Percentiles rank a stretch among this genome's conserved stretches.
Evolutionary conservation across 257 asterid genomes (phyloP).

Genomic region (Capsicum rhomboideum): DNA sequence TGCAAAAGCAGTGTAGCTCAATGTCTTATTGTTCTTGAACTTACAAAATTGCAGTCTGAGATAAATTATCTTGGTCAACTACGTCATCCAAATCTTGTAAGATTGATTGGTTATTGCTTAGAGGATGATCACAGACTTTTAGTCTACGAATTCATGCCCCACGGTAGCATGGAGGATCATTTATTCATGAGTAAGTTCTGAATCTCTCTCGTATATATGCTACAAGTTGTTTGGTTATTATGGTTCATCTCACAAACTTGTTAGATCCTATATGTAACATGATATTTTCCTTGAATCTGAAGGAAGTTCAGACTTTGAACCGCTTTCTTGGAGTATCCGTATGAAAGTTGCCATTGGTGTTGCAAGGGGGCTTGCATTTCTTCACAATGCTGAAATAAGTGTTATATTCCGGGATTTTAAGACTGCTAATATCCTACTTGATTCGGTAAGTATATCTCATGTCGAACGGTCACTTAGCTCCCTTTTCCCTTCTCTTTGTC

Average conservation of each 20-base stretch:
- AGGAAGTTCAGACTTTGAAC: constrained; percentile 82
- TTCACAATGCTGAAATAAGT: constrained; percentile 71
- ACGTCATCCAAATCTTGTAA: constrained; percentile 78
- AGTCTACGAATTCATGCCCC: constrained; percentile 82
- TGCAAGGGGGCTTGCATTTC: constrained; percentile 88
- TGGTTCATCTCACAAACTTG: neutral
- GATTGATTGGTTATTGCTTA: constrained; percentile 76
- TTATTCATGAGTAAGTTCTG: constrained; percentile 72
- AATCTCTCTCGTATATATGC: neutral
- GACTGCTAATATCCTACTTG: constrained; percentile 79
- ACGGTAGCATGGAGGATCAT: constrained; percentile 96
- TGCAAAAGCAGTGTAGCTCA: neutral
- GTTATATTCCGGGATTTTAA: constrained; percentile 88
- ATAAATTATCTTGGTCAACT: constrained; percentile 83
- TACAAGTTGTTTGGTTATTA: neutral
- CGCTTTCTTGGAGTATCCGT: constrained; percentile 68
- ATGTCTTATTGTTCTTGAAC: neutral
- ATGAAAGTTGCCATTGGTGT: constrained; percentile 82
- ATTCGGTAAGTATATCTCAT: constrained; percentile 40
- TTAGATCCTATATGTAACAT: neutral
- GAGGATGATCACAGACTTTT: constrained; percentile 88
- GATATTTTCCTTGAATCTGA: constrained; percentile 5
- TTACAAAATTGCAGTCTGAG: constrained; percentile 54
- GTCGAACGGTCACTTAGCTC: neutral
- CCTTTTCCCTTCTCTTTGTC: neutral